Percentiles rank a stretch among this genome's conserved stretches.
These are phyloP conservation scores for Pyrenochaeta sp. DNA, from an alignment of 2,329 filamentous ascomycete genomes.

Conservation along the genomic window DNA sequence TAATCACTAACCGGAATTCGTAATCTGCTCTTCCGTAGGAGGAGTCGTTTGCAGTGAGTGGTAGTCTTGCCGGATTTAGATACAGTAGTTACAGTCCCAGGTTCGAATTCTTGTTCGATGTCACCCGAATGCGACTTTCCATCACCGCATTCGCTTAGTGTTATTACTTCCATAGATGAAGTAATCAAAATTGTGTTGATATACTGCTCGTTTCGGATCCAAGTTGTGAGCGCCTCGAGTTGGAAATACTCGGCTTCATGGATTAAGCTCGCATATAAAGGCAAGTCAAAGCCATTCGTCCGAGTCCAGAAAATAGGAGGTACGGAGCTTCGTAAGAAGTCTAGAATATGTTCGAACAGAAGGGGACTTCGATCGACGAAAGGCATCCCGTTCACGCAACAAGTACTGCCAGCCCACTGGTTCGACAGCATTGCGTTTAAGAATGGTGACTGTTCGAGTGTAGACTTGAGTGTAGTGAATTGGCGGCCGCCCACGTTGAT, in stretches of 20 bases:
- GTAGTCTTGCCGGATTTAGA: constrained; percentile 8
- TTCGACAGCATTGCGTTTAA: constrained; percentile 4
- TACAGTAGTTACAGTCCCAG: constrained; percentile 7
- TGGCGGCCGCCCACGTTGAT: constrained; percentile 6
- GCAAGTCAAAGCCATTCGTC: constrained; percentile 8
- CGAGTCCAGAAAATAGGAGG: constrained; percentile 10
- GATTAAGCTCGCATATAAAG: constrained; percentile 10
- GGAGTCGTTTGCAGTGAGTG: constrained; percentile 5
- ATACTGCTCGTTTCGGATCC: constrained; percentile 7
- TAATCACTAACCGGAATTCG: not conserved
- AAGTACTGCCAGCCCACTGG: constrained; percentile 6
- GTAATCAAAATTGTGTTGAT: constrained; percentile 6
- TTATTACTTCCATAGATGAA: constrained; percentile 6
- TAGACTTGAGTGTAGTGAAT: constrained; percentile 11
- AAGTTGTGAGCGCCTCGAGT: constrained; percentile 9
- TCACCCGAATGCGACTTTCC: constrained; percentile 6
- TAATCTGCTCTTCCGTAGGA: constrained; percentile 1
- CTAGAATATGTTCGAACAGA: constrained; percentile 12
- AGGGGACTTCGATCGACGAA: constrained; percentile 8
- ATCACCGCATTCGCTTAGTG: constrained; percentile 6
- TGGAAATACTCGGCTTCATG: constrained; percentile 9
- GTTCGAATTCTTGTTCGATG: constrained; percentile 9
- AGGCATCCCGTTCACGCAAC: constrained; percentile 6
- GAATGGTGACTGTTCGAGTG: constrained; percentile 8
- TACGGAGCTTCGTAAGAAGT: constrained; percentile 8